Conservation (phyloP, 495 filamentous ascomycete species). For the Lasiosphaeria hispida region DNA sequence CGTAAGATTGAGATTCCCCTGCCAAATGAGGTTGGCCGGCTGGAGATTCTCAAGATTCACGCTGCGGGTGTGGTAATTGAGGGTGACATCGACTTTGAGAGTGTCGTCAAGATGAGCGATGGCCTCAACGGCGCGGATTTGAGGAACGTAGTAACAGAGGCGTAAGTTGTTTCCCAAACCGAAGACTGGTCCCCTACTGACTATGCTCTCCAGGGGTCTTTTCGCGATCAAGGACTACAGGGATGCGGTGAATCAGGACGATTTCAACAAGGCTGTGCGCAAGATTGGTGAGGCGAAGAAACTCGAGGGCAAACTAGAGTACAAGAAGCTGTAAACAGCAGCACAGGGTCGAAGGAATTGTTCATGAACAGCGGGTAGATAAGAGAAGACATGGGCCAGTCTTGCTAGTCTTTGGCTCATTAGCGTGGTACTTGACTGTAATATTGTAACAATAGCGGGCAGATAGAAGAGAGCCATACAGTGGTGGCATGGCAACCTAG, state of each 20-base stretch:
- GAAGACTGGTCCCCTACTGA: conserved; percentile 25
- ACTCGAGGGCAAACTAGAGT: conserved; percentile 94
- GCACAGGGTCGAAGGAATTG: neutral
- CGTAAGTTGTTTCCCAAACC: conserved; percentile 58
- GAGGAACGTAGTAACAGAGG: conserved; percentile 97
- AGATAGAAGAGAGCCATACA: neutral
- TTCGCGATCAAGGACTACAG: conserved; percentile 98
- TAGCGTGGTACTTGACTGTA: conserved; percentile 16
- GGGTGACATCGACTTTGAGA: conserved; percentile 98
- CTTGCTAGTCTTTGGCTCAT: neutral
- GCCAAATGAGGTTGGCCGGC: conserved; percentile 95
- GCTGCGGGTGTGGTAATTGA: conserved; percentile 80
- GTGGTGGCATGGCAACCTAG: no score
- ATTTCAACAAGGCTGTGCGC: conserved; percentile 97
- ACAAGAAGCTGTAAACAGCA: conserved; percentile 81
- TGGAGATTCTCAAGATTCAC: conserved; percentile 99
- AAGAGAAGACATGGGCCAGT: neutral
- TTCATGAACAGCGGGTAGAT: neutral
- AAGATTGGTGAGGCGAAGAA: conserved; percentile 99
- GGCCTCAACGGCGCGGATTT: conserved; percentile 96
- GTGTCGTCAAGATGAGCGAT: conserved; percentile 99
- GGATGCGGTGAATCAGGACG: conserved; percentile 94
- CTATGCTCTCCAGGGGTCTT: conserved; percentile 60
- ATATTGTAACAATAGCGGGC: conserved; percentile 22
- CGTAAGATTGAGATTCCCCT: conserved; percentile 98